Evolutionary conservation across 2,329 filamentous ascomycete genomes (phyloP).

Genomic region (Tricladium varicosporioides): DNA sequence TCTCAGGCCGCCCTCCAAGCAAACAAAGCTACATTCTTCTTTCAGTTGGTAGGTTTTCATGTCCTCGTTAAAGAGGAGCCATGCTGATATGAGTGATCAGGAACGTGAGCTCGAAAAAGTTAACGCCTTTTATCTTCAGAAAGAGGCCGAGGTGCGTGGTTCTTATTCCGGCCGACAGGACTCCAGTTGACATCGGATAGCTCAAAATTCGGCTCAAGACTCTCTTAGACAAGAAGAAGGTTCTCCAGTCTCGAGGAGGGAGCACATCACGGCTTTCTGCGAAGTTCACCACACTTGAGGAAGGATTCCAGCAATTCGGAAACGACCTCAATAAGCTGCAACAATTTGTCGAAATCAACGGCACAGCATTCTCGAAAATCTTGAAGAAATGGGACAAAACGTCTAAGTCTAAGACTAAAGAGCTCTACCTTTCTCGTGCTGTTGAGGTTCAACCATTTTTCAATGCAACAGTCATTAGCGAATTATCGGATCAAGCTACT

Average conservation of each 20-base stretch:
- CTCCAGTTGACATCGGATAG: constrained; percentile 44
- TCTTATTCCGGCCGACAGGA: neutral
- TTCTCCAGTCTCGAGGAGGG: constrained; percentile 75
- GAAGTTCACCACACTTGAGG: constrained; percentile 91
- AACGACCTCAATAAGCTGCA: constrained; percentile 96
- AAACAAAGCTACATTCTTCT: constrained; percentile 99
- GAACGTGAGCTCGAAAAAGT: constrained; percentile 98
- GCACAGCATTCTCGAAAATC: constrained; percentile 97
- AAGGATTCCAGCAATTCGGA: constrained; percentile 96
- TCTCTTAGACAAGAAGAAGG: constrained; percentile 90
- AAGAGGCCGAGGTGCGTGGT: constrained; percentile 83
- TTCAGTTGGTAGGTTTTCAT: constrained; percentile 71
- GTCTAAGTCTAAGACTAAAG: constrained; percentile 97
- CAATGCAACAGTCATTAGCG: constrained; percentile 94
- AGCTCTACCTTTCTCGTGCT: constrained; percentile 90
- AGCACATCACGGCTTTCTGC: constrained; percentile 83
- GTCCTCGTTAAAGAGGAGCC: constrained; percentile 16
- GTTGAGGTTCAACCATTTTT: constrained; percentile 98
- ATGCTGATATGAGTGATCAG: constrained; percentile 52
- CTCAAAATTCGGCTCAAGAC: constrained; percentile 92
- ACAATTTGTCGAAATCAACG: constrained; percentile 98
- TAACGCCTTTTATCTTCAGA: constrained; percentile 96
- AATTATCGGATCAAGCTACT: constrained; percentile 93
- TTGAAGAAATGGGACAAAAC: constrained; percentile 99
- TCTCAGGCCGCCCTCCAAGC: constrained; percentile 89